A percentile compares a stretch with the other conserved stretches of the same genome.
Conservation (phyloP, 768 basidiomycete genomes). For the Nidularia pulvinata region DNA sequence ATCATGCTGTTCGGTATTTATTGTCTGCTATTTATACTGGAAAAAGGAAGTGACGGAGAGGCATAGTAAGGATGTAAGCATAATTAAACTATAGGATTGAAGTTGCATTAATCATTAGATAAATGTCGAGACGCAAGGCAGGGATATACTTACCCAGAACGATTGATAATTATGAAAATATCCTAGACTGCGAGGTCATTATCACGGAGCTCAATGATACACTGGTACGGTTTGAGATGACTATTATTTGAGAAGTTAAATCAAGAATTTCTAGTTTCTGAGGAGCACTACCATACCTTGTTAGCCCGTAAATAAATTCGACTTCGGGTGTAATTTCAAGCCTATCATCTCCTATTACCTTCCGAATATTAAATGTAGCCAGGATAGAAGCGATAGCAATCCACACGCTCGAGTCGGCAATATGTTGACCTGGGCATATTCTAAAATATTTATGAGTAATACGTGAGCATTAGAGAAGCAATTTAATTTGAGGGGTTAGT, state of each 20-base stretch:
- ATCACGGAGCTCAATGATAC: not conserved
- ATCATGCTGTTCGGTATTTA: too few relatives aligned
- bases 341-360: slow-evolving; percentile 14
- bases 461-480: not conserved
- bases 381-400: slow-evolving; percentile 14
- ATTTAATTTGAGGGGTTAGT: not conserved
- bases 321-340: slow-evolving; percentile 5
- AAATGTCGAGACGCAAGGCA: too few relatives aligned
- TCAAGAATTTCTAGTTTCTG: not conserved
- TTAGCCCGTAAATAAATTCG: slow-evolving; percentile 1
- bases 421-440: slow-evolving; percentile 20
- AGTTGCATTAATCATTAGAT: too few relatives aligned
- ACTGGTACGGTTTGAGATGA: slow-evolving; percentile 1
- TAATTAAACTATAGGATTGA: too few relatives aligned
- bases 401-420: slow-evolving; percentile 12
- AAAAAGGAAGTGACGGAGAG: too few relatives aligned
- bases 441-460: slow-evolving; percentile 3
- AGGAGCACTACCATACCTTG: not conserved
- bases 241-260: not conserved
- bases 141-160: too few relatives aligned
- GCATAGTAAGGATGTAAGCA: too few relatives aligned
- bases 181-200: too few relatives aligned
- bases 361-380: slow-evolving; percentile 10
- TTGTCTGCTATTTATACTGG: too few relatives aligned
- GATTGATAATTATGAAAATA: too few relatives aligned